phyloP scores from a whole-genome alignment of 768 basidiomycete species.

The Serendipita sp. region DNA sequence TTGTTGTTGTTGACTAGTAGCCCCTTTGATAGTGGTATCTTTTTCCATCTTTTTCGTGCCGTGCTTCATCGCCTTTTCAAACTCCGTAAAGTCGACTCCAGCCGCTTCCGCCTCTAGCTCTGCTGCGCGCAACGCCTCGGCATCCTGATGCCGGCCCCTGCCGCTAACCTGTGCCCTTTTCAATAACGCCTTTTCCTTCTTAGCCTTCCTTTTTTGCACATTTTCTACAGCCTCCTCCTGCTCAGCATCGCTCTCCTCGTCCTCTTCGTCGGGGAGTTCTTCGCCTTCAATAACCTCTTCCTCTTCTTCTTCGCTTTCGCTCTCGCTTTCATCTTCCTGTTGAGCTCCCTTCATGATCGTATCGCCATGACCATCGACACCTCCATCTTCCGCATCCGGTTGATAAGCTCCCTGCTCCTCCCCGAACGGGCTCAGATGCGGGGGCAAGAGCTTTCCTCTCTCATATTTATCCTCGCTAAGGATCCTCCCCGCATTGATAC shows the following conservation, averaged over 20 bases:
- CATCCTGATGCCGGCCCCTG: too few species aligned
- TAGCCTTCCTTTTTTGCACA: conserved; percentile 19
- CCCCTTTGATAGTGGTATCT: conserved; percentile 17
- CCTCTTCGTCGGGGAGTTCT: conserved; percentile 20
- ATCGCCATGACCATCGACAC: conserved; percentile 14
- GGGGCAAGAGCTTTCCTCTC: conserved; percentile 76
- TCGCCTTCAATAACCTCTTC: conserved; percentile 20
- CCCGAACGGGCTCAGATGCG: conserved; percentile 92
- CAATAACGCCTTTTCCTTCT: conserved; percentile 17
- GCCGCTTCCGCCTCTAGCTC: conserved; percentile 87
- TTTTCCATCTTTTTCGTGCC: conserved; percentile 16
- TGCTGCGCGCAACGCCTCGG: conserved; percentile 58
- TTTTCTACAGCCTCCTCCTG: conserved; percentile 18
- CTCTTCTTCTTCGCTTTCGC: conserved; percentile 21
- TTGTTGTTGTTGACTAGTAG: too few species aligned
- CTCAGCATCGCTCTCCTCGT: conserved; percentile 15
- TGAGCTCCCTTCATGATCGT: conserved; percentile 20
- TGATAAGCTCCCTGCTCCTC: conserved; percentile 65
- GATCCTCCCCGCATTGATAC: conserved; percentile 74
- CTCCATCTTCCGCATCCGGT: conserved; percentile 25
- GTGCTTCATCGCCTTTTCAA: conserved; percentile 61
- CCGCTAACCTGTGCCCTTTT: conserved; percentile 16
- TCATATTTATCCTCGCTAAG: conserved; percentile 73
- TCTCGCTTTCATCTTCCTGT: conserved; percentile 20
- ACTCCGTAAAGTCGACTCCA: conserved; percentile 63